Conservation (phyloP, 371 early-diverging fungal genomes). For the Apophysomyces elegans region DNA sequence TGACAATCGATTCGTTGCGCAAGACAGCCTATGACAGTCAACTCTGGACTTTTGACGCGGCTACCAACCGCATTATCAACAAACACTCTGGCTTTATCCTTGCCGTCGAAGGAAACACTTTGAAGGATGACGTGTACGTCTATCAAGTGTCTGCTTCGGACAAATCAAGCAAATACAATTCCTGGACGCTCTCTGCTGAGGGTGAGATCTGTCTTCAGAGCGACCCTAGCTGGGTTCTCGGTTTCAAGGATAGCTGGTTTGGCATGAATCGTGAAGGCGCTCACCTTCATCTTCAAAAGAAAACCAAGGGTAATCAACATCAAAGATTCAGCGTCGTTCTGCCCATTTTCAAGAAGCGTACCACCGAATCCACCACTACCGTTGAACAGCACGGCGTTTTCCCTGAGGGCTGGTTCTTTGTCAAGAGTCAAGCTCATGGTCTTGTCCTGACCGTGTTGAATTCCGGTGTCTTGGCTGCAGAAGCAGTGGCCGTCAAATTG, state of each 20-base stretch:
- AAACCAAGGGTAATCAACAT: slow-evolving; percentile 20
- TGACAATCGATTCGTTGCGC: slow-evolving; percentile 39
- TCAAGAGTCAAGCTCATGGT: slow-evolving; percentile 59
- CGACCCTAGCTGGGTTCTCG: slow-evolving; percentile 48
- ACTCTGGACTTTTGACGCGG: slow-evolving; percentile 54
- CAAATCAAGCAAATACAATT: slow-evolving; percentile 20
- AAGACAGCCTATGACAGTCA: slow-evolving; percentile 49
- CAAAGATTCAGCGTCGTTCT: slow-evolving; percentile 50
- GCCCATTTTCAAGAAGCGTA: slow-evolving; percentile 44
- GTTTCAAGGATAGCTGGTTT: slow-evolving; percentile 56
- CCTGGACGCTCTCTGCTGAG: slow-evolving; percentile 38
- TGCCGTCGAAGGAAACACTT: slow-evolving; percentile 36
- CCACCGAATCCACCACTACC: slow-evolving; percentile 14
- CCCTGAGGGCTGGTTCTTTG: slow-evolving; percentile 66
- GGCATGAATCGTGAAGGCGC: slow-evolving; percentile 44
- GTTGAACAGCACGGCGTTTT: slow-evolving; percentile 41
- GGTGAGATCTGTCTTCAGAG: slow-evolving; percentile 45
- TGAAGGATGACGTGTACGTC: slow-evolving; percentile 50
- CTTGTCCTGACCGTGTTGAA: slow-evolving; percentile 51
- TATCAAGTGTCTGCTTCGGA: slow-evolving; percentile 39
- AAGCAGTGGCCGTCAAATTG: slow-evolving; percentile 45
- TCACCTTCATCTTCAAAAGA: slow-evolving; percentile 46
- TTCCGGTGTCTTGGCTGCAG: slow-evolving; percentile 34
- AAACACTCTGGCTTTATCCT: slow-evolving; percentile 56
- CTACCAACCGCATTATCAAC: slow-evolving; percentile 48